A percentile compares a stretch with the other conserved stretches of the same genome.
Conservation (phyloP, 2,329 filamentous ascomycete genomes). For the Aspergillus fumigatus region DNA sequence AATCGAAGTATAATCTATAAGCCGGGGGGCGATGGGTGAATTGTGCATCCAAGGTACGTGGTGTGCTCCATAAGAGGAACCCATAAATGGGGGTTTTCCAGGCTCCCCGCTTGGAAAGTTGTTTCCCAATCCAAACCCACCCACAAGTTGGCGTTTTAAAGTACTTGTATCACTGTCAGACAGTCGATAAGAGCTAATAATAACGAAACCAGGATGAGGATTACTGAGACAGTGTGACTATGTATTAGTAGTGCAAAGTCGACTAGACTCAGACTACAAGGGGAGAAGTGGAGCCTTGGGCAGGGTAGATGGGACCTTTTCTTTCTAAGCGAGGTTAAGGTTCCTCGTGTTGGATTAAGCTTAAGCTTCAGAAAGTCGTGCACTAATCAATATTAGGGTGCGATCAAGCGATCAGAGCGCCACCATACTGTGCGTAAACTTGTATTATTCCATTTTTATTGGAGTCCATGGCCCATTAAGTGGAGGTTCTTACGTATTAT, state of each 20-base stretch:
- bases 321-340: constrained; percentile 35
- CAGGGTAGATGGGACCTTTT: constrained; percentile 12
- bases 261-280: constrained; percentile 3
- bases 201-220: neutral
- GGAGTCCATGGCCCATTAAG: neutral
- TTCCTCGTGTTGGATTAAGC: constrained; percentile 44
- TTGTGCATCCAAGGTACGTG: neutral
- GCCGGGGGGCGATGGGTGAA: neutral
- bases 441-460: constrained; percentile 13
- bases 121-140: neutral
- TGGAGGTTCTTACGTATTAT: neutral
- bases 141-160: neutral
- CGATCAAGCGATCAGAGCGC: constrained; percentile 31
- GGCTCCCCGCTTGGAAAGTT: neutral
- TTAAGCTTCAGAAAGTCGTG: constrained; percentile 37
- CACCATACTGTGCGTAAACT: constrained; percentile 20
- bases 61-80: neutral
- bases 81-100: neutral
- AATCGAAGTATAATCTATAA: neutral
- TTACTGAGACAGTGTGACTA: neutral
- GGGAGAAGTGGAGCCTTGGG: constrained; percentile 9
- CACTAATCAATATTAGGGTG: constrained; percentile 28
- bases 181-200: neutral
- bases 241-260: neutral
- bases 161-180: neutral